phyloP scores from a whole-genome alignment of 768 basidiomycete species.

The Megacollybia marginata region DNA sequence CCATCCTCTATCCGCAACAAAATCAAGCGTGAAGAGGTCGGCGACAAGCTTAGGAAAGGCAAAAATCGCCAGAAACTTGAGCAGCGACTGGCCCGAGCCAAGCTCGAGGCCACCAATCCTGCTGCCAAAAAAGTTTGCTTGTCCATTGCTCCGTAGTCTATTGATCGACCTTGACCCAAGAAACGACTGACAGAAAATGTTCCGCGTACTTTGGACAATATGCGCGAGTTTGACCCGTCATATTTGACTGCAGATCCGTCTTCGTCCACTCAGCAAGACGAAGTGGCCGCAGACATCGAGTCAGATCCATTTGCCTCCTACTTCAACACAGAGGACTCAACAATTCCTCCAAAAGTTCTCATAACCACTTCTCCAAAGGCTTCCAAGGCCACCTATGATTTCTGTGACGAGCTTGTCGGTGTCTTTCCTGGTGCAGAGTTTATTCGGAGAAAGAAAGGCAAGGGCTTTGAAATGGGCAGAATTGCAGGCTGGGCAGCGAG shows the following conservation, averaged over 20 bases:
- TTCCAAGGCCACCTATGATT: constrained; percentile 83
- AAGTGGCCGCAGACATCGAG: constrained; percentile 60
- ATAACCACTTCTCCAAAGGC: constrained; percentile 88
- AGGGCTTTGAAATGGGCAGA: constrained; percentile 84
- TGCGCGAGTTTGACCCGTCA: constrained; percentile 75
- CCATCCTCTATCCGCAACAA: constrained; percentile 81
- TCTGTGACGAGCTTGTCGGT: constrained; percentile 86
- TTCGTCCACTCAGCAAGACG: constrained; percentile 34
- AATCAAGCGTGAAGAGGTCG: constrained; percentile 69
- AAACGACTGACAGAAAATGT: constrained; percentile 81
- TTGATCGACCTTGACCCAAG: constrained; percentile 27
- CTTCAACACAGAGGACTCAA: constrained; percentile 64
- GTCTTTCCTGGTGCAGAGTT: constrained; percentile 92
- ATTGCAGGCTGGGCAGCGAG: constrained; percentile 92
- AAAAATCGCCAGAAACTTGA: constrained; percentile 79
- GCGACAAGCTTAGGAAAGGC: constrained; percentile 65
- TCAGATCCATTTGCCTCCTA: constrained; percentile 75
- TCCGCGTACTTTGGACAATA: constrained; percentile 90
- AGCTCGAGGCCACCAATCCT: constrained; percentile 71
- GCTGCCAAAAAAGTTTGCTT: constrained; percentile 61
- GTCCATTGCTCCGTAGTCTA: neutral
- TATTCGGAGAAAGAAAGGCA: constrained; percentile 77
- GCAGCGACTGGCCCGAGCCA: constrained; percentile 68
- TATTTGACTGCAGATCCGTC: constrained; percentile 40
- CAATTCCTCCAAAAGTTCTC: constrained; percentile 76